These are phyloP conservation scores for Acanthamoeba comandoni DNA, from an alignment of 208 protist species.

Conservation along the genomic window DNA sequence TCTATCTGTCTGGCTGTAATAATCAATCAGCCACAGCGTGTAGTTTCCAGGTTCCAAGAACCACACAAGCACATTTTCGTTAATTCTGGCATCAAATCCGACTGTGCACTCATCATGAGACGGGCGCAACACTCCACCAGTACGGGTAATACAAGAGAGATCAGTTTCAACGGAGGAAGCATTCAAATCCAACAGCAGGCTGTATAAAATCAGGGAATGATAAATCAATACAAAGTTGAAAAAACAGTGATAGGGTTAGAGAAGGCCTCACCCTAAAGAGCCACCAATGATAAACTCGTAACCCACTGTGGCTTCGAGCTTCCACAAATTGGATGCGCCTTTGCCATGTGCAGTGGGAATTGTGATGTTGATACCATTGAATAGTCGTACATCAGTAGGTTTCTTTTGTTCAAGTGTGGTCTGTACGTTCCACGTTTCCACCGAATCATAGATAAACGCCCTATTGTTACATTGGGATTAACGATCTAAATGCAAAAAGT, in stretches of 20 bases:
- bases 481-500: background rate
- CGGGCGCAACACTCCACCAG: background rate
- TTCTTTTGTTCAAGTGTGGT: background rate
- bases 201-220: background rate
- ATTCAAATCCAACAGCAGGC: conserved; percentile 53
- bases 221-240: background rate
- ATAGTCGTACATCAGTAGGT: background rate
- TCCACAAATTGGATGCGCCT: conserved; percentile 14
- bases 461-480: background rate
- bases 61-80: conserved; percentile 51
- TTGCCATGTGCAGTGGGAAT: background rate
- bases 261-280: conserved; percentile 26
- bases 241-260: background rate
- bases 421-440: conserved; percentile 28
- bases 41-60: conserved; percentile 36
- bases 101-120: conserved; percentile 33
- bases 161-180: conserved; percentile 11
- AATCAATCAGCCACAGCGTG: conserved; percentile 31
- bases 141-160: conserved; percentile 12
- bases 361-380: conserved; percentile 38
- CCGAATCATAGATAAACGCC: background rate
- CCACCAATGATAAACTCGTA: conserved; percentile 66
- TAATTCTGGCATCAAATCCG: conserved; percentile 19
- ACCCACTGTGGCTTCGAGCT: conserved; percentile 25
- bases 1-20: conserved; percentile 43